Conservation (phyloP, 2,329 filamentous ascomycete species). For the Aspergillus fischeri region DNA sequence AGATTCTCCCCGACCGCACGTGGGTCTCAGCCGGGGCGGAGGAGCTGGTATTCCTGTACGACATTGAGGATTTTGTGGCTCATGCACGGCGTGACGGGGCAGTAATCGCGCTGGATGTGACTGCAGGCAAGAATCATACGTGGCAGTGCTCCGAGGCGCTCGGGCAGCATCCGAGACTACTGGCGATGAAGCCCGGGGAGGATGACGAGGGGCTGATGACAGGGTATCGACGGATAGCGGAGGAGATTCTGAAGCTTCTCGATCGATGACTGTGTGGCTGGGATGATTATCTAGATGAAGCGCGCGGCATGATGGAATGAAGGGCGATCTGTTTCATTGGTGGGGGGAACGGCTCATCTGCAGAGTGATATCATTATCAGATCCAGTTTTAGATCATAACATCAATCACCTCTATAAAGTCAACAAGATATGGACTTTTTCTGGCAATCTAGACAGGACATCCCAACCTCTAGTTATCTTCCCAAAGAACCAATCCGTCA, state of each 20-base stretch:
- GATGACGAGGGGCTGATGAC: conserved; percentile 3
- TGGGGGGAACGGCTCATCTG: background rate
- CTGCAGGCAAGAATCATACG: conserved; percentile 8
- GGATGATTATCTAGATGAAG: background rate
- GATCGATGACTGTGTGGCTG: background rate
- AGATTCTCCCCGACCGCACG: conserved; percentile 10
- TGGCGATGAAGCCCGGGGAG: conserved; percentile 1
- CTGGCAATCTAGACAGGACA: too few relatives aligned
- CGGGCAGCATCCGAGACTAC: conserved; percentile 7
- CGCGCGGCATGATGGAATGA: background rate
- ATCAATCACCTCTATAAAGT: background rate
- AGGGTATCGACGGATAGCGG: conserved; percentile 12
- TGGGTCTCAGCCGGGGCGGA: conserved; percentile 13
- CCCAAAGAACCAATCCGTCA: background rate
- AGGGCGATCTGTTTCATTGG: background rate
- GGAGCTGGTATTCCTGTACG: conserved; percentile 12
- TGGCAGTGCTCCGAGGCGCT: conserved; percentile 16
- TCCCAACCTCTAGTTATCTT: background rate
- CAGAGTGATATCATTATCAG: background rate
- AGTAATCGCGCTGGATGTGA: conserved; percentile 2
- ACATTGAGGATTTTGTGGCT: conserved; percentile 12
- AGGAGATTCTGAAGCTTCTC: conserved; percentile 30
- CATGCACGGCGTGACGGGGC: conserved; percentile 5
- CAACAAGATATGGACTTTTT: background rate
- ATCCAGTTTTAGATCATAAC: background rate